phyloP scores from a whole-genome alignment of 2,329 filamentous ascomycete genomes.

The Fusarium aywerte region DNA sequence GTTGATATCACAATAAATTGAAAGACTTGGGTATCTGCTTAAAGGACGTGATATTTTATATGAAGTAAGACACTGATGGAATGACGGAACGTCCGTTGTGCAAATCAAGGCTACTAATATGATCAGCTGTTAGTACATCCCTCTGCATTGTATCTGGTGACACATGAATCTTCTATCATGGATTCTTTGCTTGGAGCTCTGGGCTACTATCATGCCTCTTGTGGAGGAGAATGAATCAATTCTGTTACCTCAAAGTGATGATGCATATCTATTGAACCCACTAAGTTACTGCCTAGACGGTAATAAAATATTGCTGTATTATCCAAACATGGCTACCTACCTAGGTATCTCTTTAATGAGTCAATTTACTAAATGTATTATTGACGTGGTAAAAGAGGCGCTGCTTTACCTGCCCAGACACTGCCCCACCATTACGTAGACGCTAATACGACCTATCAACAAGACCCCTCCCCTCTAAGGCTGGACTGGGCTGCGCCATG shows the following conservation, averaged over 20 bases:
- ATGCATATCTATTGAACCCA: neutral
- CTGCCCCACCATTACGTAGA: conserved; percentile 55
- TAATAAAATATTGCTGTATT: neutral
- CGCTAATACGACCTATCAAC: neutral
- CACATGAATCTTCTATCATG: too few species aligned
- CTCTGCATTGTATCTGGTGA: too few species aligned
- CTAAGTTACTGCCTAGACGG: neutral
- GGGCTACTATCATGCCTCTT: neutral
- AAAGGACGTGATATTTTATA: too few species aligned
- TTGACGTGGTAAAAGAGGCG: conserved; percentile 5
- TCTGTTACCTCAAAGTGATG: neutral
- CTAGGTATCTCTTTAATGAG: neutral
- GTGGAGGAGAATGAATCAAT: neutral
- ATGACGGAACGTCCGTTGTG: too few species aligned
- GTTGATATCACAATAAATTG: too few species aligned
- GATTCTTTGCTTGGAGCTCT: neutral
- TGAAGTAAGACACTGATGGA: too few species aligned
- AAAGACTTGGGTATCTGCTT: too few species aligned
- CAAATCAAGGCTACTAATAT: too few species aligned
- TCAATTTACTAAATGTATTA: neutral
- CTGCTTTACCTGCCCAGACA: conserved; percentile 53
- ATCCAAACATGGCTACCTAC: neutral
- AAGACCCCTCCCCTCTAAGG: conserved; percentile 25
- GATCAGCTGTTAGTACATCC: too few species aligned
- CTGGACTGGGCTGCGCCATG: neutral